Evolutionary conservation across 345 rosid species (phyloP), one percentile per base, ranked within the genome.

Genomic region (Gossypium australe): DNA sequence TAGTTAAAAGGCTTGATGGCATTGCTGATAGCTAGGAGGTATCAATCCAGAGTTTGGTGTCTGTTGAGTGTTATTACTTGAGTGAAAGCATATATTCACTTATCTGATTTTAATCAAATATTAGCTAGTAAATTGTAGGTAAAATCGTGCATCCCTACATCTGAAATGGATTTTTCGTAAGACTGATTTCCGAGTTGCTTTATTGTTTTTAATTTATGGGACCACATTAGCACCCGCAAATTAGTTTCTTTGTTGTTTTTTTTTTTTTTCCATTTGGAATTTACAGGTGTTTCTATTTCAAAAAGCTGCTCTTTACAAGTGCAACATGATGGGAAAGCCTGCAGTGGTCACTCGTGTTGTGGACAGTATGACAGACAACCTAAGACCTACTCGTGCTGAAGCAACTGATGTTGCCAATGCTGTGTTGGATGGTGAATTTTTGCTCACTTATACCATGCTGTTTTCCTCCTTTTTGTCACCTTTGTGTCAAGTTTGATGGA

Each of bases 371-470:
- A 91, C 98, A 27, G 96, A 86, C 78, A 95, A 95, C 88, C 82
- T 95, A 73, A 87, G 99, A 75, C 99, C 99, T 80, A 95, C 98
- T 78, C 99, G 99, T 65, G 99, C 99, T 48, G 99, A 95, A 88
- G 99, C 98, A 53, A 95, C 98, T 1, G 99, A 95, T 89, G 94
- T 93, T 85, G 99, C 99, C 72, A 91, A 95, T 87, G 99, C 98
- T 47, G 93, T 93, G 70, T 85, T 95, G 82, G 99, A 95, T 85
- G 99, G 99, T 95, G 82, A 77, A 57, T 48, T 77, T 53, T 70
- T n/a, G 11, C 11, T n/a, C 60, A 61, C 16, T 49, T n/a, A 27
- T 11, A 22, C 9, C 48, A 51, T 22, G 8, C 13, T 41, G 65
- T 25, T 63, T 73, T 56, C 7, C 7, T 58, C 11, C 74, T 69